A percentile compares a stretch with the other conserved stretches of the same genome.
Evolutionary conservation across 352 stramenopile species (phyloP).

Genomic region (Phytophthora pistaciae): DNA sequence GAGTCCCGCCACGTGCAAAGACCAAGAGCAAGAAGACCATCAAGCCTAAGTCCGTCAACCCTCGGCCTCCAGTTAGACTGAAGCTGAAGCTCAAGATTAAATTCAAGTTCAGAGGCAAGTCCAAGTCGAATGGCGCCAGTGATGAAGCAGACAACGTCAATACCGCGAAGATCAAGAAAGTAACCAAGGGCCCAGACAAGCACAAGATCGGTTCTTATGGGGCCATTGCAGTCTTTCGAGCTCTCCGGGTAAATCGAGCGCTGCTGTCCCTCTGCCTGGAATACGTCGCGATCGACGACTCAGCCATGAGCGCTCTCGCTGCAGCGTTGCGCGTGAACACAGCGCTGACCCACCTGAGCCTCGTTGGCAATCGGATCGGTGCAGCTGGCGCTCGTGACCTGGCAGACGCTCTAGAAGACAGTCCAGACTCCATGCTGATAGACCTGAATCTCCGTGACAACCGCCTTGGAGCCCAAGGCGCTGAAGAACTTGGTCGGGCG

Average conservation of each 20-base stretch:
- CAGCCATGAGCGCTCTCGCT: conserved; percentile 60
- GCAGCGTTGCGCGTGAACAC: conserved; percentile 68
- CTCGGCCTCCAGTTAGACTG: conserved; percentile 4
- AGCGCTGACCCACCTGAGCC: conserved; percentile 62
- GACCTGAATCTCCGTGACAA: conserved; percentile 71
- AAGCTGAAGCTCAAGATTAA: conserved; percentile 20
- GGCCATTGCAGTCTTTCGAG: conserved; percentile 59
- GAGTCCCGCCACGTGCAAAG: conserved; percentile 8
- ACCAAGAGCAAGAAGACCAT: neutral
- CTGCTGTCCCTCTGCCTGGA: conserved; percentile 64
- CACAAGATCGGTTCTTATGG: conserved; percentile 36
- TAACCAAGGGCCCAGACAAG: conserved; percentile 14
- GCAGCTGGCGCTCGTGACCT: conserved; percentile 57
- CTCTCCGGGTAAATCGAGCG: conserved; percentile 57
- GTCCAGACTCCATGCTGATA: conserved; percentile 67
- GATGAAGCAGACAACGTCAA: conserved; percentile 1
- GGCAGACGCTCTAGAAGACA: conserved; percentile 65
- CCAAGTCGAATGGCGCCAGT: neutral
- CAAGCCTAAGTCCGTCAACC: neutral
- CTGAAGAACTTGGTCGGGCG: conserved; percentile 47
- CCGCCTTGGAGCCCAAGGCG: conserved; percentile 51
- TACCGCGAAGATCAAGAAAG: conserved; percentile 7
- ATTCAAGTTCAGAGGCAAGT: conserved; percentile 8
- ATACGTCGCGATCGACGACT: conserved; percentile 56
- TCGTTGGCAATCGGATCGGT: conserved; percentile 64